A percentile compares a stretch with the other conserved stretches of the same genome.
Conservation (phyloP, 805 yeast genomes). For the Teunomyces cretensis region DNA sequence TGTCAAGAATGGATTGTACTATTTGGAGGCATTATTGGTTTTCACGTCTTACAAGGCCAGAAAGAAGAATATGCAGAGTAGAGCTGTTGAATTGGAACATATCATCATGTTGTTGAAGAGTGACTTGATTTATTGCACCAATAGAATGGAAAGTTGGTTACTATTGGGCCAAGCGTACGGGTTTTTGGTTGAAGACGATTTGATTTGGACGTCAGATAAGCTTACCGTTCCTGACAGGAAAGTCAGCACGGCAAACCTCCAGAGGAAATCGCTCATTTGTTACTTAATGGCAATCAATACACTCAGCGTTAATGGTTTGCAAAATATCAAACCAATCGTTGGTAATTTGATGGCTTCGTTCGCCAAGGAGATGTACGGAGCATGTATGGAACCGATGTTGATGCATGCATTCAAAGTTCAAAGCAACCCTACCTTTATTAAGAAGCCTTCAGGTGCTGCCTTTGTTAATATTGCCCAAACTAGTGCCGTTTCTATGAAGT, state of each 20-base stretch:
- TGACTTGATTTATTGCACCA: slow-evolving; percentile 67
- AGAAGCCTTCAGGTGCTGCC: slow-evolving; percentile 21
- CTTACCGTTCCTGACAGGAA: slow-evolving; percentile 63
- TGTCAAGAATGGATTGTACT: slow-evolving; percentile 60
- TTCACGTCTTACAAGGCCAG: slow-evolving; percentile 69
- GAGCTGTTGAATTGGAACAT: slow-evolving; percentile 76
- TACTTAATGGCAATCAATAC: slow-evolving; percentile 68
- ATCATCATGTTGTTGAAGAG: slow-evolving; percentile 63
- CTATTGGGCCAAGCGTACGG: slow-evolving; percentile 79
- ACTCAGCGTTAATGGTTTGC: slow-evolving; percentile 8
- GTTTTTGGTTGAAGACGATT: slow-evolving; percentile 78
- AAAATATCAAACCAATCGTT: slow-evolving; percentile 32
- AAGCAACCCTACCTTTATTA: slow-evolving; percentile 34
- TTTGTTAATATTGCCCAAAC: slow-evolving; percentile 23
- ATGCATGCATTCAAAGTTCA: slow-evolving; percentile 54
- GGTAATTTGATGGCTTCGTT: slow-evolving; percentile 51
- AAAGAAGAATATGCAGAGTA: slow-evolving; percentile 74
- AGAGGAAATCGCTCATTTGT: slow-evolving; percentile 68
- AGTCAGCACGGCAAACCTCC: slow-evolving; percentile 57
- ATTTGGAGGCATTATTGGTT: slow-evolving; percentile 64
- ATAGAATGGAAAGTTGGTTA: slow-evolving; percentile 83
- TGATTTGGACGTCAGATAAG: slow-evolving; percentile 91
- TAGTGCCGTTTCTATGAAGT: slow-evolving; percentile 18
- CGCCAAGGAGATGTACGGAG: slow-evolving; percentile 60
- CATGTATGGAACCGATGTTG: slow-evolving; percentile 62